These are phyloP conservation scores for Chrysosporium keratinophilum DNA, from an alignment of 2,329 filamentous ascomycete species.

Conservation along the genomic window DNA sequence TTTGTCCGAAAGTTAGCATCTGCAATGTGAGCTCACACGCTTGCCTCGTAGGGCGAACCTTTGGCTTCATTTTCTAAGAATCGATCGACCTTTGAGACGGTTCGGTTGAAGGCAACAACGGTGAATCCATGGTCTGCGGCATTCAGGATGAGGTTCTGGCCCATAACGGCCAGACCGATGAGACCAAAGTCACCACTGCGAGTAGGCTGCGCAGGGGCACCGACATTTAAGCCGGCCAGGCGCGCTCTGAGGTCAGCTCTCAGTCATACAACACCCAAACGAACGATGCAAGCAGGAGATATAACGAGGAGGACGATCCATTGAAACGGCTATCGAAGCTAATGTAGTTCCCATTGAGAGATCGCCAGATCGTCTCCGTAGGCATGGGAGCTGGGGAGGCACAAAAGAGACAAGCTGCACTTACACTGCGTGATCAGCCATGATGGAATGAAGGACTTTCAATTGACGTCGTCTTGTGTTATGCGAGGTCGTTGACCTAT, in stretches of 20 bases:
- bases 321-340: background rate
- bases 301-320: background rate
- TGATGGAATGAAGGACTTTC: background rate
- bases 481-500: background rate
- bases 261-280: background rate
- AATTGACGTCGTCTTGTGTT: background rate
- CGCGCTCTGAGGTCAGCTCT: slow-evolving; percentile 32
- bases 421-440: slow-evolving; percentile 16
- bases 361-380: no score
- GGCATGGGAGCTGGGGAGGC: background rate
- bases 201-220: slow-evolving; percentile 46
- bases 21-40: background rate
- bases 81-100: slow-evolving; percentile 91
- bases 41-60: slow-evolving; percentile 37
- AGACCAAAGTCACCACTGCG: slow-evolving; percentile 77
- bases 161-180: slow-evolving; percentile 86
- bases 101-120: slow-evolving; percentile 97
- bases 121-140: slow-evolving; percentile 89
- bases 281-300: background rate
- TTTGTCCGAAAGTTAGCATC: slow-evolving; percentile 30
- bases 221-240: slow-evolving; percentile 62
- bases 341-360: background rate
- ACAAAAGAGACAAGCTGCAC: background rate
- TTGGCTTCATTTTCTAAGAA: slow-evolving; percentile 88
- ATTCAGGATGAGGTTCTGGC: slow-evolving; percentile 81